phyloP scores from a whole-genome alignment of 78 protist genomes.

The Dictyostelium citrinum region DNA sequence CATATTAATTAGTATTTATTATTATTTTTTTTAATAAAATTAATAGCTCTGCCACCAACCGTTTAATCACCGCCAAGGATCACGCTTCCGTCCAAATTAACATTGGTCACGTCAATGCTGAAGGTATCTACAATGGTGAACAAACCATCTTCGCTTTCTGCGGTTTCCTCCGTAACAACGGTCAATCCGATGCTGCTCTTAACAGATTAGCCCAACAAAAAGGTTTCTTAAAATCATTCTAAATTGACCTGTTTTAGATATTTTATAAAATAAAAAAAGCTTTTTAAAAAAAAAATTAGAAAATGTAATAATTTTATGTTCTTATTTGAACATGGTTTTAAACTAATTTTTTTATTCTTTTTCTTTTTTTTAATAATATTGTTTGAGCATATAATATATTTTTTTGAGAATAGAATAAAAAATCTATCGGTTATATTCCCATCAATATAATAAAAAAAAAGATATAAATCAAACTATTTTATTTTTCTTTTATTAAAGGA shows the following conservation, averaged over 20 bases:
- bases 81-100: constrained; percentile 97
- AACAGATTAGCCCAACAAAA: constrained; percentile 84
- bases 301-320: background rate
- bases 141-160: constrained; percentile 86
- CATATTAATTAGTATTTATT: background rate
- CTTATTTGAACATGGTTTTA: background rate
- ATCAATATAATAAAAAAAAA: too few species aligned
- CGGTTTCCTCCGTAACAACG: constrained; percentile 87
- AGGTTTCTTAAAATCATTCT: constrained; percentile 80
- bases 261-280: background rate
- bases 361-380: too few species aligned
- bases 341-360: too few species aligned
- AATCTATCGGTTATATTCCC: too few species aligned
- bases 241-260: background rate
- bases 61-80: constrained; percentile 91
- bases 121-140: constrained; percentile 89
- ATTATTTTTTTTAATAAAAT: too few species aligned
- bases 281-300: background rate
- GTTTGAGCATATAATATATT: too few species aligned
- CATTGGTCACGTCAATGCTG: constrained; percentile 92
- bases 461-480: too few species aligned
- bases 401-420: too few species aligned
- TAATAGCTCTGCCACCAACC: constrained; percentile 92
- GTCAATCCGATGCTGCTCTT: constrained; percentile 86
- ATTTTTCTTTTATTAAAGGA: too few species aligned